phyloP scores from a whole-genome alignment of 1,139 yeast genomes.

The Geotrichum cucujoidarum region DNA sequence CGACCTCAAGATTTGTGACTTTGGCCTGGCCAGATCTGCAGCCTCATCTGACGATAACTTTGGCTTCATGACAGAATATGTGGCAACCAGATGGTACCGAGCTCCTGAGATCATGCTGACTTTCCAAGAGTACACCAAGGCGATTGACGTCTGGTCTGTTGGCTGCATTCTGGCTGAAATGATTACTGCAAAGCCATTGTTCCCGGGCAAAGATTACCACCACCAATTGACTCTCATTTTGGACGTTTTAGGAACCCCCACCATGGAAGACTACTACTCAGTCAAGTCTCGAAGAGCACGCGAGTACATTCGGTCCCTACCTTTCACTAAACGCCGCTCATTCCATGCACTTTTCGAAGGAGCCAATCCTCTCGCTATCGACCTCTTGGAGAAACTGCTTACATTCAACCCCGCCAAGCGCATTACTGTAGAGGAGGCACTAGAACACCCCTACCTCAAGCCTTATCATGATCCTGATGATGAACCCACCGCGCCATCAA shows the following conservation, averaged over 20 bases:
- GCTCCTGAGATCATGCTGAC: constrained; percentile 98
- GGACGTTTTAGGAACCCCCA: constrained; percentile 87
- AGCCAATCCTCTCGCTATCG: constrained; percentile 67
- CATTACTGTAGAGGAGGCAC: constrained; percentile 73
- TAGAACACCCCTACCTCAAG: constrained; percentile 73
- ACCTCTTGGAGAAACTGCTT: constrained; percentile 66
- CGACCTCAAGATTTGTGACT: constrained; percentile 90
- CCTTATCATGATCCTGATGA: constrained; percentile 79
- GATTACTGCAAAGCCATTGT: constrained; percentile 77
- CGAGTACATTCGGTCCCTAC: constrained; percentile 73
- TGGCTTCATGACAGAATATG: constrained; percentile 90
- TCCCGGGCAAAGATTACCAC: constrained; percentile 93
- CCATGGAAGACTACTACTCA: constrained; percentile 70
- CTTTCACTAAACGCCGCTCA: constrained; percentile 55
- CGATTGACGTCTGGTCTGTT: constrained; percentile 94
- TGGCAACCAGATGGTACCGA: constrained; percentile 95
- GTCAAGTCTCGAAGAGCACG: constrained; percentile 82
- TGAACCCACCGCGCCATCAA: constrained; percentile 71
- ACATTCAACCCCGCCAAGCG: constrained; percentile 77
- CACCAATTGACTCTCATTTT: constrained; percentile 83
- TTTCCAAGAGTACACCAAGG: constrained; percentile 86
- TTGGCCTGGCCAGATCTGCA: constrained; percentile 76
- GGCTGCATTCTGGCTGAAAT: constrained; percentile 95
- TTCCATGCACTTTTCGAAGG: constrained; percentile 50
- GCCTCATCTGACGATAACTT: constrained; percentile 54